A percentile compares a stretch with the other conserved stretches of the same genome.
Evolutionary conservation across 2,329 filamentous ascomycete species (phyloP).

Genomic region (Trichoderma endophyticum): DNA sequence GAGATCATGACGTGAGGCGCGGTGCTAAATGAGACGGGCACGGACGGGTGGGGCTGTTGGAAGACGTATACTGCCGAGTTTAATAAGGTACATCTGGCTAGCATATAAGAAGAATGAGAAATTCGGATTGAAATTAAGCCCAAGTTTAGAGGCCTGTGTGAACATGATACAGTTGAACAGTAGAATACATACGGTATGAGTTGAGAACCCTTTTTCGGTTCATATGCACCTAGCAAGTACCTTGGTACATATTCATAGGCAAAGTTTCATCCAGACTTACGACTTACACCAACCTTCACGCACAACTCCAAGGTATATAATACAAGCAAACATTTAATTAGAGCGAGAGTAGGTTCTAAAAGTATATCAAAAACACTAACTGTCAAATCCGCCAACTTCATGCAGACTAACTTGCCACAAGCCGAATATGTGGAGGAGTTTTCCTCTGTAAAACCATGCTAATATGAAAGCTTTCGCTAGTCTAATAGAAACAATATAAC

Average conservation of each 20-base stretch:
- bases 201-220: not conserved
- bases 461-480: not conserved
- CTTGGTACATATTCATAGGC: no score
- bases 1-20: not conserved
- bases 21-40: not conserved
- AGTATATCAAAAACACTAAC: not conserved
- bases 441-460: not conserved
- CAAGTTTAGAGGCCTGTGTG: no score
- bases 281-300: not conserved
- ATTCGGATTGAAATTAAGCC: not conserved
- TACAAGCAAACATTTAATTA: not conserved
- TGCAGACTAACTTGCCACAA: not conserved
- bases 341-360: not conserved
- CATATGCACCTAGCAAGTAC: not conserved
- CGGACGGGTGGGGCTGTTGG: not conserved
- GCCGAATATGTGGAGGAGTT: not conserved
- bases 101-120: not conserved
- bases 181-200: no score
- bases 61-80: no score
- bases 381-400: not conserved
- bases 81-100: no score
- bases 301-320: not conserved
- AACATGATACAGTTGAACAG: no score
- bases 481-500: not conserved
- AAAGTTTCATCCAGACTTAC: not conserved